A percentile compares a stretch with the other conserved stretches of the same genome.
phyloP scores from a whole-genome alignment of 257 asterid genomes.

The Rhazya stricta region DNA sequence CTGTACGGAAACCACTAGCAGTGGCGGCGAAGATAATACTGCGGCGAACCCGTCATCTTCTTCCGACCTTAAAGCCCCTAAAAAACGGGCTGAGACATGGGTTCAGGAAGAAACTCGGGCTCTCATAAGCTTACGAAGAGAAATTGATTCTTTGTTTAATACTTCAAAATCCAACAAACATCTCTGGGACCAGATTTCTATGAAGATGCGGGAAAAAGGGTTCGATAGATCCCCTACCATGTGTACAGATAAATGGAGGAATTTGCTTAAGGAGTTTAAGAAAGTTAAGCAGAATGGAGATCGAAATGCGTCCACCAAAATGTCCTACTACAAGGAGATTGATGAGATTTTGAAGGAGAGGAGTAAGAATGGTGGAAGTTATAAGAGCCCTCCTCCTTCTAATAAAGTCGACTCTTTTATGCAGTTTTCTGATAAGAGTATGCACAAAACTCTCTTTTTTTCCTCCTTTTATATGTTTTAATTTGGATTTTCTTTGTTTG shows the following conservation, averaged over 20 bases:
- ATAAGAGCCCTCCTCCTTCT: conserved; percentile 37
- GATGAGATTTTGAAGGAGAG: conserved; percentile 65
- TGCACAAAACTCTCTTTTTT: not conserved
- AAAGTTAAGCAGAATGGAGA: conserved; percentile 64
- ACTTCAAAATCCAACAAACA: conserved; percentile 76
- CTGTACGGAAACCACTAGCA: conserved; percentile 31
- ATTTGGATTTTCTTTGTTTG: not conserved
- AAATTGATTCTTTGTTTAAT: conserved; percentile 61
- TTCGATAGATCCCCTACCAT: conserved; percentile 79
- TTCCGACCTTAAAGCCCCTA: conserved; percentile 39
- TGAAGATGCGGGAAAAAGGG: conserved; percentile 82
- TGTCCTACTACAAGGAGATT: conserved; percentile 58
- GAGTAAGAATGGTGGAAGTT: conserved; percentile 36
- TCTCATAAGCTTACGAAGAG: conserved; percentile 57
- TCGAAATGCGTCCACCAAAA: conserved; percentile 54
- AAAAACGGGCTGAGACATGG: conserved; percentile 88
- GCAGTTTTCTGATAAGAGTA: conserved; percentile 78
- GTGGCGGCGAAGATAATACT: conserved; percentile 35
- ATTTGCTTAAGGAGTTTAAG: conserved; percentile 74
- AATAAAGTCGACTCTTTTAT: conserved; percentile 61
- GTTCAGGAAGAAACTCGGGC: conserved; percentile 63
- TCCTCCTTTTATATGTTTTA: not conserved
- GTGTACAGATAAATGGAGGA: conserved; percentile 93
- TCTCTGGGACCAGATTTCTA: conserved; percentile 69
- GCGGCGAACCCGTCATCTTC: conserved; percentile 28